Percentiles rank a stretch among this genome's conserved stretches.
phyloP scores from a whole-genome alignment of 2,329 filamentous ascomycete species.

The Fusarium circinatum region DNA sequence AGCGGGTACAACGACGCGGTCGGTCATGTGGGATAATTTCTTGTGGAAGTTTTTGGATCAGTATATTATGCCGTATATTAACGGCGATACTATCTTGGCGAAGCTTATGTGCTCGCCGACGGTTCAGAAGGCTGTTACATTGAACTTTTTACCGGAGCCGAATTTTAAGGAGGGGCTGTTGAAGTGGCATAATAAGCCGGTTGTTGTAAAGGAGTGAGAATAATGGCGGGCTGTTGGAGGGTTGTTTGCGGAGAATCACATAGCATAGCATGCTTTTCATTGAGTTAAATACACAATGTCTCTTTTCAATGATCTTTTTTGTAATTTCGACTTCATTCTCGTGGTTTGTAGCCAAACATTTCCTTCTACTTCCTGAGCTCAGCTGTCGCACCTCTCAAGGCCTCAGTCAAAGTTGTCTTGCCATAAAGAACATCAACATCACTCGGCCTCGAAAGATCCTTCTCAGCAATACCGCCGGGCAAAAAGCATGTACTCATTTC shows the following conservation, averaged over 20 bases:
- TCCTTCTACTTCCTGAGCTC: background rate
- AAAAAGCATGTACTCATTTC: slow-evolving; percentile 47
- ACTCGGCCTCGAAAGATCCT: slow-evolving; percentile 14
- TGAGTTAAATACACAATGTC: background rate
- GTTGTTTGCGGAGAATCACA: background rate
- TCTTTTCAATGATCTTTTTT: too few species aligned
- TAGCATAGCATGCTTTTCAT: background rate
- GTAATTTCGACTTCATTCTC: too few species aligned
- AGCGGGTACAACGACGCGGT: slow-evolving; percentile 15
- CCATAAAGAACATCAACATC: slow-evolving; percentile 38
- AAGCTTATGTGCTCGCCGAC: slow-evolving; percentile 28
- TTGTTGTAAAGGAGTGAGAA: background rate
- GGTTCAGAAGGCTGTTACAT: slow-evolving; percentile 18
- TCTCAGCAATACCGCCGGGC: slow-evolving; percentile 40
- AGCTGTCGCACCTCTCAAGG: slow-evolving; percentile 11
- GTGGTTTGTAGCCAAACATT: too few species aligned
- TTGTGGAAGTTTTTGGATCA: slow-evolving; percentile 22
- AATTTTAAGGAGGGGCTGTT: slow-evolving; percentile 16
- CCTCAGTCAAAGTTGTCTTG: slow-evolving; percentile 29
- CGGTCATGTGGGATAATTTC: slow-evolving; percentile 27
- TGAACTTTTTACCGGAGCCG: slow-evolving; percentile 27
- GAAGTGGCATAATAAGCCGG: slow-evolving; percentile 23
- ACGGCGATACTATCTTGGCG: slow-evolving; percentile 24
- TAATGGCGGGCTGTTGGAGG: accelerated
- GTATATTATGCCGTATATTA: slow-evolving; percentile 23